Conservation (phyloP, 192 early-diverging fungal species). For the Podila epicladia region DNA sequence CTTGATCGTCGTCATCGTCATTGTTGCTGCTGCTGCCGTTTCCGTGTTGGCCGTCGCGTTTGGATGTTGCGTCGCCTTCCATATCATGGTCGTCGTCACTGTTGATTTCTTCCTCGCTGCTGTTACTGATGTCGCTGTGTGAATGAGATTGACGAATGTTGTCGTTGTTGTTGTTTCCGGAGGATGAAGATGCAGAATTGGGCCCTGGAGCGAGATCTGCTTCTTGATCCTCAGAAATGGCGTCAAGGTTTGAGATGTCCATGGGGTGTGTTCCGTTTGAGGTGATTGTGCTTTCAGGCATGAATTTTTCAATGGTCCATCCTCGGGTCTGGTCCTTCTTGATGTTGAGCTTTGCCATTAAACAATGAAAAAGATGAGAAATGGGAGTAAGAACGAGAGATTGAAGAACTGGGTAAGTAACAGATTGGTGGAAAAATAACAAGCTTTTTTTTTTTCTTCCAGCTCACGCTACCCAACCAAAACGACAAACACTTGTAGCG, state of each 20-base stretch:
- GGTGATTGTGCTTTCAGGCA: neutral
- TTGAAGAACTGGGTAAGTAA: too few species aligned
- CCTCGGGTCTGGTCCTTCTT: neutral
- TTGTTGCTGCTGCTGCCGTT: neutral
- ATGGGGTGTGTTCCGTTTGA: neutral
- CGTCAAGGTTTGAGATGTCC: neutral
- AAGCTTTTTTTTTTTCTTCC: too few species aligned
- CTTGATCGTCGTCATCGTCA: neutral
- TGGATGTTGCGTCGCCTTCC: neutral
- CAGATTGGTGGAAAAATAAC: too few species aligned
- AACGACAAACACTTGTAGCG: too few species aligned
- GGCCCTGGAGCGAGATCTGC: neutral
- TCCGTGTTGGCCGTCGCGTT: neutral
- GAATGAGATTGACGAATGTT: neutral
- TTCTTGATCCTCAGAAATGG: neutral
- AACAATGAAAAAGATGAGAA: neutral
- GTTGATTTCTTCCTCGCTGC: neutral
- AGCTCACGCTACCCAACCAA: too few species aligned
- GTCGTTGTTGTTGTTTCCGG: neutral
- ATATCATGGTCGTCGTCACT: conserved; percentile 7
- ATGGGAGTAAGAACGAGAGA: too few species aligned
- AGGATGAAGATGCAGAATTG: neutral
- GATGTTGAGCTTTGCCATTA: neutral
- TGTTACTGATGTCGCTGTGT: neutral
- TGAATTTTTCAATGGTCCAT: neutral